These are phyloP conservation scores for Pachysandra terminalis DNA, from an alignment of 164 flowering plant genomes.

Conservation along the genomic window DNA sequence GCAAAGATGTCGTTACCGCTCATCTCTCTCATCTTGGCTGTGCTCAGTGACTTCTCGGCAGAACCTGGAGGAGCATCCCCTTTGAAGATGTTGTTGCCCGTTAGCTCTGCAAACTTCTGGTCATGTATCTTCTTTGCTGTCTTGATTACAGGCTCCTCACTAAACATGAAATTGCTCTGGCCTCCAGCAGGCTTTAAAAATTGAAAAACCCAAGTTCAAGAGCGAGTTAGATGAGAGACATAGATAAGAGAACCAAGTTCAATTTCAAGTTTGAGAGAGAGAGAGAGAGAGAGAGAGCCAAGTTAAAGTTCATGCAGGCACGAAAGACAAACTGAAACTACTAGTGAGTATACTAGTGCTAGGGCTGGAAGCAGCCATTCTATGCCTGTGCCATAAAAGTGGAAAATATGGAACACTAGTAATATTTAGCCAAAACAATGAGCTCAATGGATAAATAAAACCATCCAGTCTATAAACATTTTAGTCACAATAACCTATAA, in stretches of 20 bases:
- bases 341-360: not conserved
- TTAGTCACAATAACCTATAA: too few species aligned
- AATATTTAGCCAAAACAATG: not conserved
- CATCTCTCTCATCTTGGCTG: constrained; percentile 84
- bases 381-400: not conserved
- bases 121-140: constrained; percentile 78
- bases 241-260: not conserved
- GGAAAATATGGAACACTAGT: too few species aligned
- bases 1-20: constrained; percentile 90
- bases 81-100: constrained; percentile 89
- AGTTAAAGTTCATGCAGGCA: not conserved
- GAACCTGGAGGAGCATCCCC: constrained; percentile 71
- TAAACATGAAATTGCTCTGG: constrained; percentile 46
- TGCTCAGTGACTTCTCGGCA: constrained; percentile 76
- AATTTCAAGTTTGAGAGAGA: not conserved
- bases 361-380: not conserved
- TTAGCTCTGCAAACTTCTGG: constrained; percentile 79
- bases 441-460: too few species aligned
- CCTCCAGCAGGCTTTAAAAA: constrained; percentile 50
- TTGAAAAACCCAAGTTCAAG: not conserved
- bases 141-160: constrained; percentile 57
- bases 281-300: too few species aligned
- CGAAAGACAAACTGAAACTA: not conserved
- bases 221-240: too few species aligned
- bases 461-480: not conserved